Base-by-base conservation (phyloP, 345 rosid genomes). In the Populus euphratica region DNA sequence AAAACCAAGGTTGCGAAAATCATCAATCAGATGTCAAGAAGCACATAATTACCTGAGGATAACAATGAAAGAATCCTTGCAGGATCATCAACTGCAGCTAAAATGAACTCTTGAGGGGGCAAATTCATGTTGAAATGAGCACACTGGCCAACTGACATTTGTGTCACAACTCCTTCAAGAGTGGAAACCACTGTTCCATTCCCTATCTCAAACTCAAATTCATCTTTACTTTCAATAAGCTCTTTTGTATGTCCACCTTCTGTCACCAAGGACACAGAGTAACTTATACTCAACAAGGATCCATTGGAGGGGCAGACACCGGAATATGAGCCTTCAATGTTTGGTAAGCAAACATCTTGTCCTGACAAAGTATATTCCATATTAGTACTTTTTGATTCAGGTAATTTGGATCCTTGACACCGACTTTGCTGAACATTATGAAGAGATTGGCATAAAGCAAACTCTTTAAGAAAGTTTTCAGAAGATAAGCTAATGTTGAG, bases 171-270 rank as follows among this genome's bases (percentile, higher is more conserved):
- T 74, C 82, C 76, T 84, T 96, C 98, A 72, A 91, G 81, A 71
- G 71, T 68, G 73, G 89, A 54, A 84, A 83, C 70, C 73, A 96
- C 91, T 1, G 98, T 90, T 77, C 94, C 94, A 73, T 89, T 69
- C 27, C 99, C 99, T 74, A 91, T 83, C 92, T 96, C 97, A 90
- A 93, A 93, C 81, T 92, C 97, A 86, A 93, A 88, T 73, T 87
- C 98, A 81, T 91, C 92, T 72, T 75, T 78, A 75, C 90, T 90
- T 88, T 96, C 99, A 81, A 96, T 83, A 78, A 92, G 92, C 76
- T 92, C 97, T 85, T 86, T 86, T 79, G 68, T 43, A 39, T 61
- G 66, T 73, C 82, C 83, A 81, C 73, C 83, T 74, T 82, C 86
- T 65, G 78, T 61, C 75, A 80, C 86, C 82, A 96, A 82, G 69